Evolutionary conservation across 129 eudicot species (phyloP), one percentile per base, ranked within the genome.

Genomic region (Pulicaria dysenterica): DNA sequence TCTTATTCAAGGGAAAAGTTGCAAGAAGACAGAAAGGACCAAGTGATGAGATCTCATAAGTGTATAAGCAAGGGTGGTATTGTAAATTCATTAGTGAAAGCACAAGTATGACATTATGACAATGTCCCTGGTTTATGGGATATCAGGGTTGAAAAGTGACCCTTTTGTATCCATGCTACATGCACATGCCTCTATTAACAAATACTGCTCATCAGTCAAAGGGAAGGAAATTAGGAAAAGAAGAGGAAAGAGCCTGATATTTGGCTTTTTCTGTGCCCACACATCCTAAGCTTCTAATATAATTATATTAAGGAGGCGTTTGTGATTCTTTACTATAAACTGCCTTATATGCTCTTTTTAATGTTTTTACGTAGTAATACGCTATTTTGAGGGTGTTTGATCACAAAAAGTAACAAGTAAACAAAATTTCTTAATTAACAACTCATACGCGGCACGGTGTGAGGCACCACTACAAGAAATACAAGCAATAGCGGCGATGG

Each of bases 181-280:
- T 16, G 42, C 75, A 55, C 75, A 70, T 70, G 66, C 75, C 13
- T 50, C 37, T 71, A 73, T 50, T 73, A 63, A 61, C 70, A 73
- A 73, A 73, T 58, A 73, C 17, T 24, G 45, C 50, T 76, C 38
- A 60, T 61, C 34, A 77, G 71, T 70, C 71, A 61, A 70, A 70
- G 64, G 48, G 81, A 60, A 49, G 56, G 14, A 60, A 11, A 59
- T 49, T 16, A 77, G 76, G 70, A 77, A 77, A 77, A 77, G 64
- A 40, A 68, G 51, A 46, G 73, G 69, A 77, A 77, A 68, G 49
- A 10, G 75, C 81, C 39, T 71, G 75, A 9, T 68, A 15, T 69
- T 69, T 77, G 81, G 75, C 81, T 19, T 68, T 68, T 69, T 58
- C 45, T 66, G 49, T 67, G 47, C 60, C 67, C 41, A 67, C 13